phyloP scores from a whole-genome alignment of 164 flowering plant genomes.

The Stephania cephalantha region DNA sequence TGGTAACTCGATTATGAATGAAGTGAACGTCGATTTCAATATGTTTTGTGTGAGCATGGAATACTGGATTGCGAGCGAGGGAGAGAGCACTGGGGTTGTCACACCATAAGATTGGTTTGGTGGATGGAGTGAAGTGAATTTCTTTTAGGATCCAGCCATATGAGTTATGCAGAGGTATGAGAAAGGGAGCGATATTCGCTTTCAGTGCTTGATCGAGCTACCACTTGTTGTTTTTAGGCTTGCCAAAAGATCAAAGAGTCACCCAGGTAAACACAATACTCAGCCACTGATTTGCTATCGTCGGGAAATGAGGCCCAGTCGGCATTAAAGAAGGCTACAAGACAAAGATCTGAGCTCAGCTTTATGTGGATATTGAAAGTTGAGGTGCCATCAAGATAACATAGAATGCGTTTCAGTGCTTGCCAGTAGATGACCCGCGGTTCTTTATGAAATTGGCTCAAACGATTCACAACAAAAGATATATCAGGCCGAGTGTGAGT shows the following conservation, averaged over 20 bases:
- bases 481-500: too few relatives aligned
- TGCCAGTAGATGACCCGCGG: too few relatives aligned
- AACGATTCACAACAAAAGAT: too few relatives aligned
- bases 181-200: background rate
- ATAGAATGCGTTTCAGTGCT: too few relatives aligned
- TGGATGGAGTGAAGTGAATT: background rate
- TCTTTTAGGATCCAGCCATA: background rate
- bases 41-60: background rate
- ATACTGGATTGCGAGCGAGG: background rate
- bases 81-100: background rate
- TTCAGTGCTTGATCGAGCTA: background rate
- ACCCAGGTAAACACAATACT: background rate
- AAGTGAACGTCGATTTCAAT: background rate
- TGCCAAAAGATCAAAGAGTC: conserved; percentile 6
- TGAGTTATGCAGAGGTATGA: background rate
- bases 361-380: too few relatives aligned
- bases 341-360: too few relatives aligned
- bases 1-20: background rate
- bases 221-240: background rate
- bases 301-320: too few relatives aligned
- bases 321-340: too few relatives aligned
- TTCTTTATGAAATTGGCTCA: too few relatives aligned
- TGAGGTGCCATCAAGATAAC: too few relatives aligned
- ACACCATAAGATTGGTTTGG: background rate
- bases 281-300: too few relatives aligned